Percentiles rank a stretch among this genome's conserved stretches.
phyloP scores from a whole-genome alignment of 75 land plant genomes.

The Sequoia sempervirens region DNA sequence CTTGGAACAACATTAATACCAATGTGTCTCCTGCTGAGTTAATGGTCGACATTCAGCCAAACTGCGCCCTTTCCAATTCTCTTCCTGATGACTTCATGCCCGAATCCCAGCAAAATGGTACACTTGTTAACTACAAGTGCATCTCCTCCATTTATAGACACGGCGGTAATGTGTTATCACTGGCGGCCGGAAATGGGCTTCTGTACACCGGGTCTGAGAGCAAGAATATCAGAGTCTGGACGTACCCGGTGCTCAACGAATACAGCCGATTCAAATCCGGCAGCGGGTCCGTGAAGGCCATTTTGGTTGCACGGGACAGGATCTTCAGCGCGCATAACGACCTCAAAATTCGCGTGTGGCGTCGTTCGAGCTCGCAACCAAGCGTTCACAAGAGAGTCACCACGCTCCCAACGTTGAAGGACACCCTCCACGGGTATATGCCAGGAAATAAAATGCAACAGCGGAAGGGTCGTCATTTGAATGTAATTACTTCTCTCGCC shows the following conservation, averaged over 20 bases:
- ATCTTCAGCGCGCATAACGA: conserved; percentile 81
- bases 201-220: conserved; percentile 66
- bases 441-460: conserved; percentile 33
- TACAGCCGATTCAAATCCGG: conserved; percentile 45
- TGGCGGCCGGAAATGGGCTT: conserved; percentile 47
- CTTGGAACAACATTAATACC: not conserved
- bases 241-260: conserved; percentile 23
- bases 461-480: conserved; percentile 19
- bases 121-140: conserved; percentile 12
- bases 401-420: conserved; percentile 49
- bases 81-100: not conserved
- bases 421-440: conserved; percentile 32
- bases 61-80: not conserved
- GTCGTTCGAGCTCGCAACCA: conserved; percentile 15
- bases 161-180: conserved; percentile 64
- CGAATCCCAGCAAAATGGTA: conserved; percentile 14
- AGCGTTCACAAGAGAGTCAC: conserved; percentile 42
- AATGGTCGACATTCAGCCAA: conserved; percentile 1
- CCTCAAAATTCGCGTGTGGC: conserved; percentile 75
- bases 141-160: conserved; percentile 36
- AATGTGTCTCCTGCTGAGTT: conserved; percentile 4
- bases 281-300: conserved; percentile 61
- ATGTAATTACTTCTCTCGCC: conserved; percentile 63
- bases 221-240: conserved; percentile 69
- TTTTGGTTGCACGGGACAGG: conserved; percentile 40